These are phyloP conservation scores for Hibiscus tridactylites DNA, from an alignment of 345 rosid species.

Conservation along the genomic window DNA sequence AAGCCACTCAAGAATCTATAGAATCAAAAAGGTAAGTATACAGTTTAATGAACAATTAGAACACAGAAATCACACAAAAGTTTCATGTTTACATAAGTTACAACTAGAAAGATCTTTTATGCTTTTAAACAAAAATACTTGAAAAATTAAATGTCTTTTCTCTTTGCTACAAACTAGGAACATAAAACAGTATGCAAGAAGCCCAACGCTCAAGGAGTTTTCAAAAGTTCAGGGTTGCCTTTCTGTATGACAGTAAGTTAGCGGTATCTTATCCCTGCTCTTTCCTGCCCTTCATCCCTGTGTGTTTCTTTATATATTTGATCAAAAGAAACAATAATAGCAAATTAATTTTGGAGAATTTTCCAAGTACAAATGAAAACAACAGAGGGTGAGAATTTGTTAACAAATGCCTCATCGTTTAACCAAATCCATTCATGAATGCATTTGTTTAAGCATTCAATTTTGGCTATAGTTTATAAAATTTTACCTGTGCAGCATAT, in stretches of 20 bases:
- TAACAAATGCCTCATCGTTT: neutral
- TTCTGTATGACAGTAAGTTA: neutral
- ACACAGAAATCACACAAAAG: neutral
- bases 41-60: neutral
- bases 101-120: neutral
- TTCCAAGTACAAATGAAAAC: neutral
- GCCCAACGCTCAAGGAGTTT: neutral
- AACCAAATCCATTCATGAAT: neutral
- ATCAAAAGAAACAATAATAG: neutral
- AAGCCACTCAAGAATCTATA: slow-evolving; percentile 92
- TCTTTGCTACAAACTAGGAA: neutral
- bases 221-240: neutral
- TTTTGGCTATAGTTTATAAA: neutral
- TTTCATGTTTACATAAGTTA: neutral
- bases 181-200: neutral
- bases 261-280: neutral
- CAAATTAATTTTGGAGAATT: neutral
- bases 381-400: neutral
- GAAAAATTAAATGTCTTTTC: neutral
- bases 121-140: neutral
- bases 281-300: neutral
- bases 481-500: neutral
- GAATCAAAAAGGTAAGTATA: slow-evolving; percentile 10
- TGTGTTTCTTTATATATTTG: neutral
- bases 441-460: neutral